Percentiles rank a stretch among this genome's conserved stretches.
Conservation (phyloP, 148 eudicot genomes). For the Beta vulgaris region DNA sequence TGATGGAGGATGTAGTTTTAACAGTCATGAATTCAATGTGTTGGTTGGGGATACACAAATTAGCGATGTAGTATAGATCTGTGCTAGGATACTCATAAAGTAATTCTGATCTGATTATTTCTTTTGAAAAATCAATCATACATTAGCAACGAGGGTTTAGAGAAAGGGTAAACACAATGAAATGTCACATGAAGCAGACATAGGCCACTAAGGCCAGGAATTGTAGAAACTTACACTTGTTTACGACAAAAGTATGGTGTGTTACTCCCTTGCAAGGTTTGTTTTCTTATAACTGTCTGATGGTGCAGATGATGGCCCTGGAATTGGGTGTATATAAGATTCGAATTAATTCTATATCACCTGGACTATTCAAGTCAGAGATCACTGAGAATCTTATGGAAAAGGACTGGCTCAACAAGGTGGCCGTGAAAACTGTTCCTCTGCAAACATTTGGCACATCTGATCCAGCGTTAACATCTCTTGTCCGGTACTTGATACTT, state of each 20-base stretch:
- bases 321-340: slow-evolving; percentile 56
- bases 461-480: slow-evolving; percentile 65
- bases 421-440: slow-evolving; percentile 41
- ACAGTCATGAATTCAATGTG: no score
- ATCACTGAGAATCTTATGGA: slow-evolving; percentile 54
- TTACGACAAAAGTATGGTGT: no score
- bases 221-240: no score
- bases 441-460: slow-evolving; percentile 39
- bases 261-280: background rate
- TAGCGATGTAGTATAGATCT: no score
- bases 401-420: slow-evolving; percentile 55
- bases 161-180: background rate
- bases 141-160: background rate
- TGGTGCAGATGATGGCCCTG: slow-evolving; percentile 47
- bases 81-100: background rate
- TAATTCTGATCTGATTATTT: background rate
- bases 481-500: slow-evolving; percentile 58
- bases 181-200: background rate
- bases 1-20: no score
- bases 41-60: no score
- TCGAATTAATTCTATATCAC: slow-evolving; percentile 58
- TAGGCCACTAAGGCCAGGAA: background rate
- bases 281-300: background rate
- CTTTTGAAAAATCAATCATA: background rate
- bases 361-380: slow-evolving; percentile 68